Base-by-base conservation (phyloP, 116 monocot species). In the Iris pallida region DNA sequence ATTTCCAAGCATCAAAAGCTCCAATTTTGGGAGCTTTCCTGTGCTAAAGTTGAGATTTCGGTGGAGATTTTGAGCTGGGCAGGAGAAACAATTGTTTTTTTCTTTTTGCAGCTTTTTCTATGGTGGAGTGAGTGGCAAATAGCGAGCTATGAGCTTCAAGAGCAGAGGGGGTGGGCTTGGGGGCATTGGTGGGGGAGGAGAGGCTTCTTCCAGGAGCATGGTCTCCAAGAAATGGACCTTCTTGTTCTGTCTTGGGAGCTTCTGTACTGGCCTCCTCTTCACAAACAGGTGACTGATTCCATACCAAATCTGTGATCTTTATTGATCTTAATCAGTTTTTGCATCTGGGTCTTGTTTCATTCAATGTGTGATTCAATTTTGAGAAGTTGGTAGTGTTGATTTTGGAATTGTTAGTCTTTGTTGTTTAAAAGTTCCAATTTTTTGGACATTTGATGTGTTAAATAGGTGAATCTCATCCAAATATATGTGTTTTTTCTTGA, bases 181-280 rank as follows among this genome's bases (percentile, higher is more conserved):
- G 30, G 30, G 30, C 0, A 3, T 30, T 30, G 30, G 30, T 30
- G 30, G 30, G 30, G 30, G 30, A 30, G 30, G 30, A 30, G 30
- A 30, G 16, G 18, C 5, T 49, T 66, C 66, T 20, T 66, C 66
- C 4, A 20, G 56, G 48, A 51, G 63, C n/a, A 63, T 45, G 48
- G 73, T 78, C 10, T 71, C 82, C 0, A 71, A 63, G 47, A 78
- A 68, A 82, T 78, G 82, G 75, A 68, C 75, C 8, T 45, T 82
- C 45, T 68, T 78, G 66, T 64, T 82, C 74, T 82, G 82, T 73
- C 56, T 82, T 66, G 78, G 71, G 20, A 75, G 82, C 62, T 82
- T 82, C 64, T 82, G 78, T 61, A 16, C 65, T n/a, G 82, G 82
- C 19, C 78, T 82, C 12, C 41, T 82, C 60, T 78, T 82, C 71